Percentiles rank a stretch among this genome's conserved stretches.
phyloP scores from a whole-genome alignment of 2,329 filamentous ascomycete genomes.

The Sclerotinia nivalis region DNA sequence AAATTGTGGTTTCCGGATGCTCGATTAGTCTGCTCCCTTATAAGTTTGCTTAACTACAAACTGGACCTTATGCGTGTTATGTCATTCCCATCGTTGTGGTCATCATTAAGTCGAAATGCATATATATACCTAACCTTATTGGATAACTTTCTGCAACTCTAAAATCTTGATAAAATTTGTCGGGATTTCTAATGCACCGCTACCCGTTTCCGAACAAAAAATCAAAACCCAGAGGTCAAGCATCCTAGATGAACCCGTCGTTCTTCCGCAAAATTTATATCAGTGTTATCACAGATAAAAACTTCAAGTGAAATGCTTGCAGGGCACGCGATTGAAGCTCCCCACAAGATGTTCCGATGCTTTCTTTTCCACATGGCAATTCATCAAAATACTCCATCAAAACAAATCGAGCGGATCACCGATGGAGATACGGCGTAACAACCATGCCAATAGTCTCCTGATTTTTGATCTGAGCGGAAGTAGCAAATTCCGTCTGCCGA shows the following conservation, averaged over 20 bases:
- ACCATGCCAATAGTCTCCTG: not conserved
- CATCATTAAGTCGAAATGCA: not conserved
- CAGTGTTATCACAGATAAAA: not conserved
- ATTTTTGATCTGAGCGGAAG: not conserved
- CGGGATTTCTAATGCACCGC: not conserved
- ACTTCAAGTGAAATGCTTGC: not conserved
- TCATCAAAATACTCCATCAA: not conserved
- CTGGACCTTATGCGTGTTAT: not conserved
- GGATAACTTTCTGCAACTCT: not conserved
- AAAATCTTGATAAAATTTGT: not conserved
- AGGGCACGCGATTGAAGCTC: not conserved
- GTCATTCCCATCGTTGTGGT: not conserved
- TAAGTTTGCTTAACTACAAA: not conserved
- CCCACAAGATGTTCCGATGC: not conserved
- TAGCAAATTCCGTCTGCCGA: constrained; percentile 11
- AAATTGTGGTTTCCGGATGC: not conserved
- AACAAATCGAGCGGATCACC: not conserved
- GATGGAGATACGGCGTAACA: not conserved
- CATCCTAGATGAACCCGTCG: not conserved
- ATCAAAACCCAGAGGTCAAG: not conserved
- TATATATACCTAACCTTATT: not conserved
- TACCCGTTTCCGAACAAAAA: not conserved
- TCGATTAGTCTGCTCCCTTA: not conserved
- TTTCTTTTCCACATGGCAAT: constrained; percentile 5
- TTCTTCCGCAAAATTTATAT: too few relatives aligned